These are phyloP conservation scores for Mortierella sp. DNA, from an alignment of 371 early-diverging fungal genomes.

Conservation along the genomic window DNA sequence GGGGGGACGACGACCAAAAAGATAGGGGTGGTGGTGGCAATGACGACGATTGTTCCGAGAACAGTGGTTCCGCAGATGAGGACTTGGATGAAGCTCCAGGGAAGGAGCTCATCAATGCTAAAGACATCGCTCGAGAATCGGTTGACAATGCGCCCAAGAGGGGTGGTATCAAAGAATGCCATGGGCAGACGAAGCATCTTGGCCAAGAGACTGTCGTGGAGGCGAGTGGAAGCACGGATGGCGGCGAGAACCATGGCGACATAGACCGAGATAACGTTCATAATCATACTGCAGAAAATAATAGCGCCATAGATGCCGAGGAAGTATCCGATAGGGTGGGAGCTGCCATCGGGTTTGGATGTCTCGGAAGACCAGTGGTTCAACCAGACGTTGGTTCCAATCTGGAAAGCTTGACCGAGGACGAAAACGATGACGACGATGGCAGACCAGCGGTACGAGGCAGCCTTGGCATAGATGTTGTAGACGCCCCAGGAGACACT, in stretches of 20 bases:
- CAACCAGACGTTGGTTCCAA: slow-evolving; percentile 58
- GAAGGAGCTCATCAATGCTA: slow-evolving; percentile 15
- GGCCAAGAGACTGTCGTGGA: slow-evolving; percentile 57
- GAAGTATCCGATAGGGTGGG: slow-evolving; percentile 12
- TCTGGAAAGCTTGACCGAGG: slow-evolving; percentile 16
- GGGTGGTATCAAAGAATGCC: slow-evolving; percentile 43
- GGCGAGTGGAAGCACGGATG: slow-evolving; percentile 28
- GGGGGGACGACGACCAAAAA: slow-evolving; percentile 33
- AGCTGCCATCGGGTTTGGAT: slow-evolving; percentile 15
- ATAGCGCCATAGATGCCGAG: slow-evolving; percentile 34
- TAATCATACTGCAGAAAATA: slow-evolving; percentile 15
- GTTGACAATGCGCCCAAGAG: slow-evolving; percentile 79
- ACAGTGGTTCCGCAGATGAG: slow-evolving; percentile 18
- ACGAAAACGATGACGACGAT: slow-evolving; percentile 40
- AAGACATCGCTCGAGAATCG: slow-evolving; percentile 62
- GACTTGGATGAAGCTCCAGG: slow-evolving; percentile 22
- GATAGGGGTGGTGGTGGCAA: slow-evolving; percentile 31
- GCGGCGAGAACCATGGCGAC: slow-evolving; percentile 35
- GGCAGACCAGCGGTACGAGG: slow-evolving; percentile 29
- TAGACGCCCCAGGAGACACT: slow-evolving; percentile 69
- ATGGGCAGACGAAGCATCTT: slow-evolving; percentile 71
- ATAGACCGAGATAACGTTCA: slow-evolving; percentile 34
- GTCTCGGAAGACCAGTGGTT: slow-evolving; percentile 7
- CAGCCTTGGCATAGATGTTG: slow-evolving; percentile 65
- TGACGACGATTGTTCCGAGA: slow-evolving; percentile 34